Evolutionary conservation across 1,284 basidiomycete genomes (phyloP), one percentile per base, ranked within the genome.

Genomic region (Porogramme epimiltina): DNA sequence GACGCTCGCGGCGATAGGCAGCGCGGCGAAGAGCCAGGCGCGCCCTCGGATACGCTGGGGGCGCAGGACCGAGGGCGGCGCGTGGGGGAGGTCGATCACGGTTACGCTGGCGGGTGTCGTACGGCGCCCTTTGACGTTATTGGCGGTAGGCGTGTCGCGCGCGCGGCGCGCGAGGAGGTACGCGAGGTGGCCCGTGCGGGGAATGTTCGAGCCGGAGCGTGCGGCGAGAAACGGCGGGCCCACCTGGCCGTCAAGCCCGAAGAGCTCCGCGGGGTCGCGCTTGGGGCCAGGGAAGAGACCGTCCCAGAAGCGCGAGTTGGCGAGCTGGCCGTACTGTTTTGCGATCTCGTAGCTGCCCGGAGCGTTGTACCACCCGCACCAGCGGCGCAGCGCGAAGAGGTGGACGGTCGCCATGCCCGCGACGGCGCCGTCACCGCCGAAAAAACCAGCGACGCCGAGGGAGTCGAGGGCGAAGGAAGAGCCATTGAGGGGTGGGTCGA

Each of bases 361-460:
- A 1, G 55, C 33, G 44, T 60, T 60, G 53, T 57, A 58, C 55
- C 58, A 60, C 6, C 58, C 58, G n/a, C 49, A 20, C 58, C 58
- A 60, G 36, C 54, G 52, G 31, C 58, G 55, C 19, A 40, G 42
- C 33, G 50, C 46, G 38, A 51, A 48, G 33, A 59, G 54, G 48
- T 59, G 52, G 10, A 59, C 52, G 34, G 58, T 59, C 3, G 58
- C 58, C 58, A 59, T 59, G 6, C 49, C 58, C 15, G 51, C 48
- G 13, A 59, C 58, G 8, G 58, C 58, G 34, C 47, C 45, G 20
- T 59, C 55, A 16, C 58, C 58, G 19, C 58, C 58, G 42, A 59
- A 56, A 52, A 59, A 59, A 34, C 58, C 58, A 1, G 58, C 58
- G 34, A 59, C 58, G 15, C 58, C 55, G 6, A 55, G 56, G 11